Evolutionary conservation across 2,329 filamentous ascomycete genomes (phyloP), one percentile per base, ranked within the genome.

Genomic region (Drechslerella stenobrocha): DNA sequence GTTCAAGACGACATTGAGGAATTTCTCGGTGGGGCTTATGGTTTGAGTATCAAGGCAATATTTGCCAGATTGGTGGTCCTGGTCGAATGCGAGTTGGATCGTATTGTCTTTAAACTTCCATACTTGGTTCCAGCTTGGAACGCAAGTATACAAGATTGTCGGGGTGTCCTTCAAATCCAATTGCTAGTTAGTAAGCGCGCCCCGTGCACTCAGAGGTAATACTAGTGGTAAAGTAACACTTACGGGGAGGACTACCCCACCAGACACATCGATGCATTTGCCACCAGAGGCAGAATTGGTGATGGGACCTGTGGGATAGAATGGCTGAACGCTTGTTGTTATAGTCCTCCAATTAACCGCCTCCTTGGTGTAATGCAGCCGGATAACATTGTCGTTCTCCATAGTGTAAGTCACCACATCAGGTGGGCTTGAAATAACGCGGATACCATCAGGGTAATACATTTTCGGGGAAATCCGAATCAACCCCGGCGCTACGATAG

Each of bases 71-170:
- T 28, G 40, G 30, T 58, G 52, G 15, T 57, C 46, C 30, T 53
- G 32, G 20, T 69, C 57, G 24, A 69, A 69, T 0, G 64, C 64
- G 2, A 69, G 22, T n/a, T 69, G 57, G n/a, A 69, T 69, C 5
- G 51, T 48, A n/a, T 47, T 57, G 1, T 69, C 30, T 26, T 53
- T 63, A 35, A 69, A 69, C 22, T 69, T 69, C 64, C 64, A 69
- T 9, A 69, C 52, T 42, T 69, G 64, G 24, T 69, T 69, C 64
- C 64, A 69, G n/a, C 28, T 46, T 5, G 64, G 45, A 7, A 50
- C 57, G 24, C 64, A 69, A n/a, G 48, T 63, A 32, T 52, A 69
- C 1, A 69, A 37, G 32, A 69, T 63, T 3, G 63, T 50, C 2
- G 57, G 57, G 23, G 63, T 69, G 32, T 63, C 51, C 63, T 69